Conservation (phyloP, 139 green algal species). For the Spirogloea muscicola region DNA sequence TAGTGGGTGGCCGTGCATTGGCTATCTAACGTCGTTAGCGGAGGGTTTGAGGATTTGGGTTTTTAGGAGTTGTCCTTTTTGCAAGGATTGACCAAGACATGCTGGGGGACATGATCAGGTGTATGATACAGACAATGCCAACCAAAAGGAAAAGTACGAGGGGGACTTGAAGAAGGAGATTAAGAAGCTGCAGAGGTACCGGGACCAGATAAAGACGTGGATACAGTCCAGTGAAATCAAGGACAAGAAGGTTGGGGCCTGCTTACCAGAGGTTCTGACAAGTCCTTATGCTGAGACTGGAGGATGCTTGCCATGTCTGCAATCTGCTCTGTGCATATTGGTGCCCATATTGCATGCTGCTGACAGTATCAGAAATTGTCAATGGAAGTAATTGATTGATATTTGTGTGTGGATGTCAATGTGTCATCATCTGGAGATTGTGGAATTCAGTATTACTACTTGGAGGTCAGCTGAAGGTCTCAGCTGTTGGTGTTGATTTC, state of each 20-base stretch:
- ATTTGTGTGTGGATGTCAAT: too few relatives aligned
- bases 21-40: too few relatives aligned
- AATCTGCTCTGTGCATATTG: not conserved
- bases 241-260: constrained; percentile 91
- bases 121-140: constrained; percentile 82
- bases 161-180: constrained; percentile 98
- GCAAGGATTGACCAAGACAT: not conserved
- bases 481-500: too few relatives aligned
- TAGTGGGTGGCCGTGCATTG: too few relatives aligned
- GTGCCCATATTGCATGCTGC: not conserved
- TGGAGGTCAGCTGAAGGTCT: too few relatives aligned
- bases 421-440: too few relatives aligned
- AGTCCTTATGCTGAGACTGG: too few relatives aligned
- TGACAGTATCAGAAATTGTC: not conserved
- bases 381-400: too few relatives aligned
- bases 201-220: constrained; percentile 98
- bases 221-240: constrained; percentile 84
- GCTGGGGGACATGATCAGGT: constrained; percentile 59
- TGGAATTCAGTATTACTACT: too few relatives aligned
- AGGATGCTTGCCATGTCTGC: not conserved
- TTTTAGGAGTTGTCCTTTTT: not conserved
- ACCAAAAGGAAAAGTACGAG: constrained; percentile 95
- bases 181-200: constrained; percentile 97
- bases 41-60: too few relatives aligned
- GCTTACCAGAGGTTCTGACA: too few relatives aligned